Evolutionary conservation across 108 stramenopile species (phyloP), one percentile per base, ranked within the genome.

Genomic region (Pseudonitzschia delicatissima): DNA sequence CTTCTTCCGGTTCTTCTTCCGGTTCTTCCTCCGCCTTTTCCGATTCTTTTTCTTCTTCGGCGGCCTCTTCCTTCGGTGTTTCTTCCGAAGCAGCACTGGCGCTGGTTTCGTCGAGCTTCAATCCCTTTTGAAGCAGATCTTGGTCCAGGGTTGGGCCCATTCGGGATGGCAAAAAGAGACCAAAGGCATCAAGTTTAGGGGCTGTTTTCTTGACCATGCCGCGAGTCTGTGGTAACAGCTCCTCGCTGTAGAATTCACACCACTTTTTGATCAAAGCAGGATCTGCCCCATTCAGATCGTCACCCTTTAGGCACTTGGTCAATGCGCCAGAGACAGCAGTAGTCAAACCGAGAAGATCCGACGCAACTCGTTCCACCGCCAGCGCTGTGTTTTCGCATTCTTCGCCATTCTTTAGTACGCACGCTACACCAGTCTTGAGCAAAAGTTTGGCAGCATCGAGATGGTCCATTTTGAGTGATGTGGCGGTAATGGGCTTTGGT

Each of bases 331-430:
- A 89, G 21, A 87, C 86, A 7, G 87, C 87, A n/a, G 80, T 64
- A 45, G 86, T 81, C 52, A 95, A 71, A 36, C 78, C 81, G 70
- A 91, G 91, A 31, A 95, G 67, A 78, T 95, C 93, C 31, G 85
- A 84, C 9, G 81, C 93, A 3, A 92, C 93, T 26, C 93, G 83
- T 71, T 95, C 93, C 31, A 85, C 87, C 40, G 88, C 87, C 67
- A 90, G 80, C 28, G 89, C 90, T 12, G 93, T 95, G 71, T 87
- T 86, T 76, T 95, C 93, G 65, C 80, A 84, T 59, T 87, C 93
- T 50, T 95, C 93, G 6, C 91, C 91, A 52, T 90, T 84, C 47
- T 90, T 88, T 37, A 95, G 75, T 28, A 82, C 76, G 59, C 93
- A 95, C 21, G 87, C 87, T 25, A 87, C 62, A 31, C 93, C 93